A percentile compares a stretch with the other conserved stretches of the same genome.
Evolutionary conservation across 176 grass and related monocot genomes (phyloP).

Genomic region (Oryza coarctata): DNA sequence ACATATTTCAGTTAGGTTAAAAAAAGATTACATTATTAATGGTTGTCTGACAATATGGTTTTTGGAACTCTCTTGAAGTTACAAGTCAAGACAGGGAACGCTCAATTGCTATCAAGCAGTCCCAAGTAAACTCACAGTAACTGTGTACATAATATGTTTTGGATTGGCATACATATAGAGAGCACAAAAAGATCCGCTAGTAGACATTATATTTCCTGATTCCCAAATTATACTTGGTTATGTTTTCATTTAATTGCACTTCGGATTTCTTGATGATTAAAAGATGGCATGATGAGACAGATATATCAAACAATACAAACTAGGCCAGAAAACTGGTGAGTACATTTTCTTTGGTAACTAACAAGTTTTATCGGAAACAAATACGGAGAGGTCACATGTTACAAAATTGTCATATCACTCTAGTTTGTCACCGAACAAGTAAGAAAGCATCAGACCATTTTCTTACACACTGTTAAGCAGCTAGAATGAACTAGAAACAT

Average conservation of each 20-base stretch:
- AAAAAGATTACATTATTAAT: background rate
- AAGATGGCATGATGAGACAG: background rate
- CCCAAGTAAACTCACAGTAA: background rate
- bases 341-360: background rate
- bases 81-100: background rate
- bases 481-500: slow-evolving; percentile 23
- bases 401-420: slow-evolving; percentile 18
- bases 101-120: background rate
- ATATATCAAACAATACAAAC: background rate
- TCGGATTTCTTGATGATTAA: background rate
- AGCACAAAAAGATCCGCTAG: background rate
- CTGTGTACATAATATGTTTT: background rate
- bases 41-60: background rate
- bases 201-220: background rate
- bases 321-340: background rate
- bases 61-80: slow-evolving; percentile 6
- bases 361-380: background rate
- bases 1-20: background rate
- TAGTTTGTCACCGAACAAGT: background rate
- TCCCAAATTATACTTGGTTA: background rate
- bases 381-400: slow-evolving; percentile 17
- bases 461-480: background rate
- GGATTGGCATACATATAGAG: background rate
- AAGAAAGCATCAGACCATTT: slow-evolving; percentile 16
- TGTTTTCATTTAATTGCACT: background rate